Evolutionary conservation across 495 filamentous ascomycete genomes (phyloP).

Genomic region (Astrothelium subdiscretum): DNA sequence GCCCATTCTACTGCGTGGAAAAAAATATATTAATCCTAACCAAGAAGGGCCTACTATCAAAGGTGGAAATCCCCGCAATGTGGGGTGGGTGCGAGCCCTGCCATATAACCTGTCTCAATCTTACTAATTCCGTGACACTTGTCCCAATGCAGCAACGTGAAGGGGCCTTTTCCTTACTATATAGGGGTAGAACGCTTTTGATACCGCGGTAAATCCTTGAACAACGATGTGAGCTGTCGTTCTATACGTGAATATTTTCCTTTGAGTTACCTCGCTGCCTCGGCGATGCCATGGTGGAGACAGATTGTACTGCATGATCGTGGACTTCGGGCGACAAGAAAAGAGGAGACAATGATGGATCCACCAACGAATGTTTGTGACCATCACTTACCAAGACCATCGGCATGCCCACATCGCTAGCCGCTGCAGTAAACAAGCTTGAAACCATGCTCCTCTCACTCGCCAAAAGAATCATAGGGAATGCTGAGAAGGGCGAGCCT

Average conservation of each 20-base stretch:
- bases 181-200: background rate
- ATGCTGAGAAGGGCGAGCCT: background rate
- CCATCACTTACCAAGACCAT: background rate
- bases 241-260: background rate
- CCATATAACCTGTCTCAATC: background rate
- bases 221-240: background rate
- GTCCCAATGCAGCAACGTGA: background rate
- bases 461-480: background rate
- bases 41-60: background rate
- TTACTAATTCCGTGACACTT: background rate
- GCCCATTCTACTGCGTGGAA: background rate
- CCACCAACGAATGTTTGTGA: background rate
- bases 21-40: background rate
- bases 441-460: background rate
- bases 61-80: background rate
- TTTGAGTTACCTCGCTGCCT: background rate
- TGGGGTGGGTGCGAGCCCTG: background rate
- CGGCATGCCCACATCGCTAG: background rate
- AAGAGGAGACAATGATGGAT: background rate
- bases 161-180: background rate
- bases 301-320: background rate
- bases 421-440: background rate
- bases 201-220: background rate
- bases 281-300: background rate
- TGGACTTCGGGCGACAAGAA: background rate